Evolutionary conservation across 805 yeast genomes (phyloP), one percentile per base, ranked within the genome.

Genomic region (Candida lessepsii): DNA sequence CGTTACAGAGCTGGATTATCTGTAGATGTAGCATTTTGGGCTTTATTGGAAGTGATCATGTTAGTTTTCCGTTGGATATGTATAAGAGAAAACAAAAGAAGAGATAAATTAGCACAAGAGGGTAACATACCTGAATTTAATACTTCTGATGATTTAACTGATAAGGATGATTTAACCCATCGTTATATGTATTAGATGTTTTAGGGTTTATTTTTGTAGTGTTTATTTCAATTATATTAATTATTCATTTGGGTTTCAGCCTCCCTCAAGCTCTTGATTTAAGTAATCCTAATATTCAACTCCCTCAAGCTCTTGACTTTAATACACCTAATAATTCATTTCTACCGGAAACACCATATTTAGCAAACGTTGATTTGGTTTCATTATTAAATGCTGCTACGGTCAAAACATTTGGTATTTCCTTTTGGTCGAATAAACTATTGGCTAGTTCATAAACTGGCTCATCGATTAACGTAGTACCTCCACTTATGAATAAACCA

Each of bases 401-500:
- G 1, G 86, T 78, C 45, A 81, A 70, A 2, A 76, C 77, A 37
- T 71, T 58, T 3, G 64, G 63, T n/a, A 80, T 52, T 6, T 54
- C 56, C 1, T 61, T 58, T 3, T 58, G 59, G n/a, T 56, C 55
- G 6, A 55, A 52, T 32, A 76, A 56, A 3, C 61, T 67, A 43
- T 76, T 74, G 18, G 76, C 75, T 46, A 69, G 73, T 39, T 76
- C 78, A 61, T 76, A 82, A 17, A 78, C 59, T 13, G 84, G 80
- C 50, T 86, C 93, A 53, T 83, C 83, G n/a, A 80, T 68, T 0
- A 83, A 78, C 7, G 83, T 75, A 3, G 79, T 70, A 2, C 86
- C 82, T 21, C 91, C 91, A 35, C 82, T 76, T 30, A 78, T 66
- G 46, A 81, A 70, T 11, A 80, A 55, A 2, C 45, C 51, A 7